phyloP scores from a whole-genome alignment of 1,284 basidiomycete species.

The Rhodofomes roseus region DNA sequence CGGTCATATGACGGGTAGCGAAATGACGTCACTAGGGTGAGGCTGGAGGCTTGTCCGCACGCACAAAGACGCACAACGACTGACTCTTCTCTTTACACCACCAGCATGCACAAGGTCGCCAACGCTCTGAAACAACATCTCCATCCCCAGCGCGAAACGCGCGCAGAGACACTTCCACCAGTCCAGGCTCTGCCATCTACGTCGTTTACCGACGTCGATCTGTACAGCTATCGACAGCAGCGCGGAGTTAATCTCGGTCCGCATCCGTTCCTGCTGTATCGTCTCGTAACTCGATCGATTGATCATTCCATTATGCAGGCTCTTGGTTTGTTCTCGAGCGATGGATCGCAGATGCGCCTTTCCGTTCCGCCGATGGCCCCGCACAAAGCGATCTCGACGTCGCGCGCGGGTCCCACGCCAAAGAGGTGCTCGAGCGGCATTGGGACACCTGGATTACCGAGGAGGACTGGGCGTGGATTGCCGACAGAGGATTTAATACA shows the following conservation, averaged over 20 bases:
- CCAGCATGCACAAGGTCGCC: conserved; percentile 14
- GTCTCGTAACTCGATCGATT: conserved; percentile 1
- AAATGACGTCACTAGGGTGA: background rate
- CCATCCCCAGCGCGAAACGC: background rate
- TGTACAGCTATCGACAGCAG: conserved; percentile 73
- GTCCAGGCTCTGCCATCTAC: background rate
- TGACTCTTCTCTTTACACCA: background rate
- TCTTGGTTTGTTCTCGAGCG: conserved; percentile 78
- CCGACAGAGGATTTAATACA: conserved; percentile 73
- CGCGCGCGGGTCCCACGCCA: conserved; percentile 58
- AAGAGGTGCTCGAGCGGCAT: conserved; percentile 66
- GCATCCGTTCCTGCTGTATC: background rate
- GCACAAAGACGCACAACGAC: background rate
- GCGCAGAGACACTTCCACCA: background rate
- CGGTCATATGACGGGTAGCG: background rate
- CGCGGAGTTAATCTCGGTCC: conserved; percentile 80
- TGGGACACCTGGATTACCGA: conserved; percentile 81
- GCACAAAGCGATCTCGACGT: conserved; percentile 77
- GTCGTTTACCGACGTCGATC: conserved; percentile 28
- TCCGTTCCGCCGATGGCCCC: conserved; percentile 46
- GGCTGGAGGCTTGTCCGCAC: background rate
- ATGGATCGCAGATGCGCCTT: conserved; percentile 66
- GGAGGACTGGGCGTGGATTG: conserved; percentile 73
- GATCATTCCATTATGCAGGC: conserved; percentile 34
- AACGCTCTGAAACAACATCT: conserved; percentile 10